These are phyloP conservation scores for Claviceps purpurea DNA, from an alignment of 2,329 filamentous ascomycete genomes.

Conservation along the genomic window DNA sequence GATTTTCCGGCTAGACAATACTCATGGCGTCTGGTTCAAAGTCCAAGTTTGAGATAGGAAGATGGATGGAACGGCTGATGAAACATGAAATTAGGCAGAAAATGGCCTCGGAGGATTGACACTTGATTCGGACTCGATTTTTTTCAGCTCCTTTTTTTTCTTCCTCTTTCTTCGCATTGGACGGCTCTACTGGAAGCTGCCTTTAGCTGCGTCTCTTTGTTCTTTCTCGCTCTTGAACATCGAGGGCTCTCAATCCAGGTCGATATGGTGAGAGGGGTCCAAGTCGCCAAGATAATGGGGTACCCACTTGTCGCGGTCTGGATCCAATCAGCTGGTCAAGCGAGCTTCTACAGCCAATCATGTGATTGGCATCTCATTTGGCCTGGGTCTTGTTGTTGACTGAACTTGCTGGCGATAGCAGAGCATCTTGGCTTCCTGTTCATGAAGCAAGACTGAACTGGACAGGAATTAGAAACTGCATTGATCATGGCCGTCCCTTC, in stretches of 20 bases:
- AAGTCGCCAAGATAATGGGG: no score
- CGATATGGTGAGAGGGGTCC: no score
- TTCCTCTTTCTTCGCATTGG: not conserved
- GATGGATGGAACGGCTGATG: not conserved
- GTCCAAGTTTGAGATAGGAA: not conserved
- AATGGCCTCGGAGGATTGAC: not conserved
- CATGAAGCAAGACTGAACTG: not conserved
- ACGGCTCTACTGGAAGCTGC: no score
- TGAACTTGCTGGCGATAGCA: not conserved
- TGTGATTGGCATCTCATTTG: slow-evolving; percentile 3
- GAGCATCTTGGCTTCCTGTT: not conserved
- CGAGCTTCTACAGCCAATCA: slow-evolving; percentile 7
- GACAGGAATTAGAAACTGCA: not conserved
- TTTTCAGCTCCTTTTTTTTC: not conserved
- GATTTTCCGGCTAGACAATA: not conserved
- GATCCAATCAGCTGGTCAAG: not conserved
- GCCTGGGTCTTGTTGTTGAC: not conserved
- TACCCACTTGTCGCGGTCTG: no score
- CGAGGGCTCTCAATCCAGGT: no score
- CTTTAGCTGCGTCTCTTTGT: no score
- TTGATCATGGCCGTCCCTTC: not conserved
- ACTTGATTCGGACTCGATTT: not conserved
- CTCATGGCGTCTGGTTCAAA: not conserved
- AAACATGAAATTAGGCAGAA: not conserved
- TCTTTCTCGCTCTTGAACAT: no score